Percentiles rank a stretch among this genome's conserved stretches.
Evolutionary conservation across 2,329 filamentous ascomycete genomes (phyloP).

Genomic region (Colletotrichum sp.): DNA sequence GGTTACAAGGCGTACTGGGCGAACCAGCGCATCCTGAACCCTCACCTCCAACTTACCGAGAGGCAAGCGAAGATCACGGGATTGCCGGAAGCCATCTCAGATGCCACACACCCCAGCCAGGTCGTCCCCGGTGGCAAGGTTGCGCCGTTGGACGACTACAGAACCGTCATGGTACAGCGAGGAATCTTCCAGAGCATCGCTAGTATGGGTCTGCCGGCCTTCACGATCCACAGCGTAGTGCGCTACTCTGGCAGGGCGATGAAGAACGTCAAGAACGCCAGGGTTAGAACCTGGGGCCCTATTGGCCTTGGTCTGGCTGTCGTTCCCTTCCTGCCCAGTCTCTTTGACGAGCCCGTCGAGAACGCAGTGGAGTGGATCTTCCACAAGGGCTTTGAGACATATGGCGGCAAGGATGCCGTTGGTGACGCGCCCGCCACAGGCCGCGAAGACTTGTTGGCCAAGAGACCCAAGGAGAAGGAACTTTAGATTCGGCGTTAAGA

Average conservation of each 20-base stretch:
- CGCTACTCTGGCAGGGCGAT: slow-evolving; percentile 86
- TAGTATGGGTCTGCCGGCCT: slow-evolving; percentile 91
- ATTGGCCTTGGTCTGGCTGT: slow-evolving; percentile 82
- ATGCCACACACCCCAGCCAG: slow-evolving; percentile 4
- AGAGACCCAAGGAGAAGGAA: slow-evolving; percentile 31
- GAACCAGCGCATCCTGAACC: slow-evolving; percentile 79
- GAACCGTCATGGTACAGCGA: slow-evolving; percentile 89
- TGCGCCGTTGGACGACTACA: slow-evolving; percentile 84
- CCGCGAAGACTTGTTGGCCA: slow-evolving; percentile 49
- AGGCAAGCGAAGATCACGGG: slow-evolving; percentile 55
- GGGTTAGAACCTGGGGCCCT: slow-evolving; percentile 82
- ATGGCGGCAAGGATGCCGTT: slow-evolving; percentile 68
- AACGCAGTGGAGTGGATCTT: slow-evolving; percentile 90
- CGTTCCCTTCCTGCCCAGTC: slow-evolving; percentile 81
- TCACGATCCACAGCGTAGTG: slow-evolving; percentile 93
- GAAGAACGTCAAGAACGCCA: slow-evolving; percentile 79
- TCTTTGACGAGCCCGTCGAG: slow-evolving; percentile 94
- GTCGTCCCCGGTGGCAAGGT: slow-evolving; percentile 44
- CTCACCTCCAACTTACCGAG: slow-evolving; percentile 61
- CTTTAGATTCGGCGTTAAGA: not conserved
- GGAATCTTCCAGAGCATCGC: slow-evolving; percentile 90
- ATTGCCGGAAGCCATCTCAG: slow-evolving; percentile 28
- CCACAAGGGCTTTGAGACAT: slow-evolving; percentile 77
- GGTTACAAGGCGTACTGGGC: slow-evolving; percentile 93
- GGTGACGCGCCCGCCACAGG: slow-evolving; percentile 61